Conservation (phyloP, 108 stramenopile species). For the Cyclotella atomus region DNA sequence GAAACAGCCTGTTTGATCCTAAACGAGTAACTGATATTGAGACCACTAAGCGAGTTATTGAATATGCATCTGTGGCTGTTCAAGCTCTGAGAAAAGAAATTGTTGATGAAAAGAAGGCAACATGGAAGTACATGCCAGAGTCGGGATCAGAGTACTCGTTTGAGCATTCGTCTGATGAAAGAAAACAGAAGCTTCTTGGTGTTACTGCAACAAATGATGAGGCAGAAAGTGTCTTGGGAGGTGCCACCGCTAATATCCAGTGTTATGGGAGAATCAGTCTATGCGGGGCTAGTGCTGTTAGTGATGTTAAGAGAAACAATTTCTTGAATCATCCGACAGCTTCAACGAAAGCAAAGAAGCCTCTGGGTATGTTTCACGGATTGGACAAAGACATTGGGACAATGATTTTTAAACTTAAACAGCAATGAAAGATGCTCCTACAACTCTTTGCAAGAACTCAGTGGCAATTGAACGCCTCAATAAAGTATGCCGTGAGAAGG, state of each 20-base stretch:
- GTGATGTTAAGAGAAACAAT: not conserved
- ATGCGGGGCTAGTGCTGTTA: not conserved
- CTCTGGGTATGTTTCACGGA: not conserved
- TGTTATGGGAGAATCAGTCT: constrained; percentile 16
- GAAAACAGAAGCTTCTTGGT: constrained; percentile 8
- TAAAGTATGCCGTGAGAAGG: constrained; percentile 15
- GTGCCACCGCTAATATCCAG: constrained; percentile 10
- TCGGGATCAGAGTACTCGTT: not conserved
- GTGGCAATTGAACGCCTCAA: not conserved
- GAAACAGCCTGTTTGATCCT: constrained; percentile 1
- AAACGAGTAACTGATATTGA: not conserved
- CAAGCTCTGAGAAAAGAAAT: constrained; percentile 5
- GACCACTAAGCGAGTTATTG: not conserved
- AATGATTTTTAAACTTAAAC: not conserved
- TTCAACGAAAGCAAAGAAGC: not conserved
- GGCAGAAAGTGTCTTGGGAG: constrained; percentile 21
- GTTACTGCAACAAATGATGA: constrained; percentile 28
- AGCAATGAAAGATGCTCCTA: constrained; percentile 14
- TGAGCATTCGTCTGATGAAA: not conserved
- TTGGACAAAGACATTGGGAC: not conserved
- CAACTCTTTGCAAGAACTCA: not conserved
- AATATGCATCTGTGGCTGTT: not conserved
- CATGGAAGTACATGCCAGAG: constrained; percentile 7
- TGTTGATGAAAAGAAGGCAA: constrained; percentile 26
- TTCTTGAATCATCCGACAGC: not conserved